Evolutionary conservation across 805 yeast genomes (phyloP).

Genomic region (Cyberlindnera nakhonratchasimensis): DNA sequence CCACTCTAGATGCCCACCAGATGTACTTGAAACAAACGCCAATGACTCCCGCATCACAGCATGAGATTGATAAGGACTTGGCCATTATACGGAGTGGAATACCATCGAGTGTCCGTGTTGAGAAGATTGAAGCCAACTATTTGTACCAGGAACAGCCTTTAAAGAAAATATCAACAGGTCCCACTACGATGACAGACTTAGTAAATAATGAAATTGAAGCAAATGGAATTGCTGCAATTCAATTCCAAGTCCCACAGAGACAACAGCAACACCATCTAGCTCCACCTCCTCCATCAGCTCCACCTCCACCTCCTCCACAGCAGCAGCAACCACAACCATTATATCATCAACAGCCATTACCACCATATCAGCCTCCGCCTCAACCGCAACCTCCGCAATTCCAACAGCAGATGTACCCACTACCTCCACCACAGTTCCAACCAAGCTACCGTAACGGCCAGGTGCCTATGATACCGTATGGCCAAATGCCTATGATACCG

Average conservation of each 20-base stretch:
- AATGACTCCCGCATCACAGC: constrained; percentile 10
- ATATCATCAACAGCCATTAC: constrained; percentile 8
- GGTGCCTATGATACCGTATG: constrained; percentile 2
- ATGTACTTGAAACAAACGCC: constrained; percentile 7
- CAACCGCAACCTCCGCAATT: constrained; percentile 4
- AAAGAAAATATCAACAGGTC: constrained; percentile 11
- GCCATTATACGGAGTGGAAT: constrained; percentile 4
- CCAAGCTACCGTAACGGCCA: constrained; percentile 1
- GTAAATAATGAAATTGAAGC: constrained; percentile 26
- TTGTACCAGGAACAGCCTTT: constrained; percentile 21
- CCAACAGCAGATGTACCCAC: no score
- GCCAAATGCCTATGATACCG: neutral
- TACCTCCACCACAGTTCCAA: constrained; percentile 5
- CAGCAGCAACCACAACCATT: constrained; percentile 6
- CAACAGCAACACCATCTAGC: constrained; percentile 10
- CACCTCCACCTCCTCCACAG: neutral
- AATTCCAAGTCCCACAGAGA: constrained; percentile 7
- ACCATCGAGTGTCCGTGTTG: constrained; percentile 11
- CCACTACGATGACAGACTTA: constrained; percentile 29
- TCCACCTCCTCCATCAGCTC: constrained; percentile 1
- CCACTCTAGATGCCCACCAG: neutral
- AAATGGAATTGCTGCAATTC: constrained; percentile 14
- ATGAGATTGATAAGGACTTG: constrained; percentile 22
- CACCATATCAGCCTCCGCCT: neutral
- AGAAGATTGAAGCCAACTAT: constrained; percentile 23